phyloP scores from a whole-genome alignment of 768 basidiomycete species.

The Suillus subalutaceus region DNA sequence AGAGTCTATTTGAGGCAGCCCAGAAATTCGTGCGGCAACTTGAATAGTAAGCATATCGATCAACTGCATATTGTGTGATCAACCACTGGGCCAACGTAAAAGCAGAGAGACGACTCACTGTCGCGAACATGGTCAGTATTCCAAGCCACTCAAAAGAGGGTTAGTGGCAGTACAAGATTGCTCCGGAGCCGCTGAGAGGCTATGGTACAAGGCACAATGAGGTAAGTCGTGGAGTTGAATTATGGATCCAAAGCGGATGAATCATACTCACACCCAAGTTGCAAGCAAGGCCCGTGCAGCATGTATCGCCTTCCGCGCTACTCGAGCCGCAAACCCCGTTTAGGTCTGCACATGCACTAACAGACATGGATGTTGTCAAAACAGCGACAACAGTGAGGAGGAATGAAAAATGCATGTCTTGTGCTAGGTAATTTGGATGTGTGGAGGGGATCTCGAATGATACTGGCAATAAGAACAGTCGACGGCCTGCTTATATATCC shows the following conservation, averaged over 20 bases:
- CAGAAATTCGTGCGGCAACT: not conserved
- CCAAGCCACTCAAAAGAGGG: not conserved
- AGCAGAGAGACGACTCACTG: not conserved
- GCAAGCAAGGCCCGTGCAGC: not conserved
- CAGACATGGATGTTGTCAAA: not conserved
- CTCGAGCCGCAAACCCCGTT: not conserved
- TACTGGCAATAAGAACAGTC: not conserved
- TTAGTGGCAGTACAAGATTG: not conserved
- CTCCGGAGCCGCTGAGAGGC: accelerated
- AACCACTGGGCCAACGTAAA: not conserved
- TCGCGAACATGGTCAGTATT: not conserved
- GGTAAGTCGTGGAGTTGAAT: not conserved
- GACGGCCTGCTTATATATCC: not conserved
- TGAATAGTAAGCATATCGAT: not conserved
- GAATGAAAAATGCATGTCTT: not conserved
- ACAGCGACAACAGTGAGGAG: not conserved
- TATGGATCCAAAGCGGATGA: not conserved
- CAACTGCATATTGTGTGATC: not conserved
- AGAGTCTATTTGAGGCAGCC: not conserved
- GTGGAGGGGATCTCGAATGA: not conserved
- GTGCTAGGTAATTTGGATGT: not conserved
- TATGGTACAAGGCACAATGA: not conserved
- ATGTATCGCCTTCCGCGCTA: not conserved
- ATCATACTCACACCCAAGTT: not conserved
- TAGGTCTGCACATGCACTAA: not conserved